Conservation (phyloP, 2,329 filamentous ascomycete genomes). For the Phyllosticta citribraziliensis region DNA sequence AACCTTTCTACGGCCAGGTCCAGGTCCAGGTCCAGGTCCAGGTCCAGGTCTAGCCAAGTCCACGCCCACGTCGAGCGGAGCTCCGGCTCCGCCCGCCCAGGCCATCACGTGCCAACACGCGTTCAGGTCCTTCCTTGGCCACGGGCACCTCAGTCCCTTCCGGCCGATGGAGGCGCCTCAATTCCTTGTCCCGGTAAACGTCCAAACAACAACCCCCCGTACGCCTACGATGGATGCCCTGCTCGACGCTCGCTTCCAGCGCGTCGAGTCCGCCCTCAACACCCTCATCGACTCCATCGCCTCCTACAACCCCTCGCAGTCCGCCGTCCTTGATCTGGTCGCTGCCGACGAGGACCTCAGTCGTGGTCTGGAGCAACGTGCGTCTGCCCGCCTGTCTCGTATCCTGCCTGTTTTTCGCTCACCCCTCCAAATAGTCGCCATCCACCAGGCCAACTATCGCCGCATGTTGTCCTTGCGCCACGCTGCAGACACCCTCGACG, state of each 20-base stretch:
- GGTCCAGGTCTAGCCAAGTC: neutral
- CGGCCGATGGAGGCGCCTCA: too few relatives aligned
- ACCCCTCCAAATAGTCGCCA: conserved; percentile 47
- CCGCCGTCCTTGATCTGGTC: conserved; percentile 58
- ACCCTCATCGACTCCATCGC: conserved; percentile 69
- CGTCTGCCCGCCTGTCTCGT: neutral
- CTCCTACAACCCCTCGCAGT: conserved; percentile 66
- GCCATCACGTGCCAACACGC: too few relatives aligned
- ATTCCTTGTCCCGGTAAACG: too few relatives aligned
- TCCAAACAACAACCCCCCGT: too few relatives aligned
- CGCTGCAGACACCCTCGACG: conserved; percentile 55
- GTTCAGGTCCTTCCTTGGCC: too few relatives aligned
- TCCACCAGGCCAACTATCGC: conserved; percentile 64
- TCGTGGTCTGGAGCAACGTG: conserved; percentile 56
- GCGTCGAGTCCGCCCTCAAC: conserved; percentile 44
- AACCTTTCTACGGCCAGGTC: neutral
- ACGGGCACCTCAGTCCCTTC: too few relatives aligned
- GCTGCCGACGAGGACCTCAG: conserved; percentile 60
- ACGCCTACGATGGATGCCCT: conserved; percentile 30
- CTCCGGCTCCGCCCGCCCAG: too few relatives aligned
- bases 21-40: neutral
- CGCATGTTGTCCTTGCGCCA: conserved; percentile 60
- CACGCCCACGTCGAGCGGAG: too few relatives aligned
- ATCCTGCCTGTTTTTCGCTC: neutral
- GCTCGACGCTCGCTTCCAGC: conserved; percentile 35